phyloP scores from a whole-genome alignment of 768 basidiomycete species.

The Clitopilus passeckerianus region DNA sequence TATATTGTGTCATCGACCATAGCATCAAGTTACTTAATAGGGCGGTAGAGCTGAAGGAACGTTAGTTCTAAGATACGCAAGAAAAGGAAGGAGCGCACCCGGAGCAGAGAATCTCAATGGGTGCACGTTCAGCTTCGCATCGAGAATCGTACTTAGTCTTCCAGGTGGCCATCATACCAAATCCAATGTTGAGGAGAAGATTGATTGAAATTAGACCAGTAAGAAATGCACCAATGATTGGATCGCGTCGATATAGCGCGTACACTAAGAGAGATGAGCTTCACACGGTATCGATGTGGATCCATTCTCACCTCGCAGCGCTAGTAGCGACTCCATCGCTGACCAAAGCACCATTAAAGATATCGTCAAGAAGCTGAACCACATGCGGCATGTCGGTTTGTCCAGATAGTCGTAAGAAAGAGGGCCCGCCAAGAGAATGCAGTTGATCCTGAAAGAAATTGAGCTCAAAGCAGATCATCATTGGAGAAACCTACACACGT shows the following conservation, averaged over 20 bases:
- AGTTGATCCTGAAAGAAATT: not conserved
- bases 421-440: not conserved
- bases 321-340: not conserved
- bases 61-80: not conserved
- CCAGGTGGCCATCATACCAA: not conserved
- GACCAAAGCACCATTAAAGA: not conserved
- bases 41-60: not conserved
- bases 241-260: not conserved
- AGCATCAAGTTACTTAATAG: not conserved
- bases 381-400: not conserved
- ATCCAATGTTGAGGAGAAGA: not conserved
- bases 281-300: not conserved
- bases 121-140: not conserved
- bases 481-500: not conserved
- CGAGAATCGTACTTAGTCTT: not conserved
- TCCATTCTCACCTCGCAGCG: not conserved
- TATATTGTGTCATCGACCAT: not conserved
- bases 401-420: not conserved
- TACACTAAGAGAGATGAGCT: not conserved
- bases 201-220: not conserved
- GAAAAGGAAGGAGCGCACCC: not conserved
- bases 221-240: not conserved
- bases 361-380: not conserved
- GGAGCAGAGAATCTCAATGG: not conserved
- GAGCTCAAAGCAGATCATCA: not conserved